Conservation (phyloP, 768 basidiomycete genomes). For the Mycena maculata region DNA sequence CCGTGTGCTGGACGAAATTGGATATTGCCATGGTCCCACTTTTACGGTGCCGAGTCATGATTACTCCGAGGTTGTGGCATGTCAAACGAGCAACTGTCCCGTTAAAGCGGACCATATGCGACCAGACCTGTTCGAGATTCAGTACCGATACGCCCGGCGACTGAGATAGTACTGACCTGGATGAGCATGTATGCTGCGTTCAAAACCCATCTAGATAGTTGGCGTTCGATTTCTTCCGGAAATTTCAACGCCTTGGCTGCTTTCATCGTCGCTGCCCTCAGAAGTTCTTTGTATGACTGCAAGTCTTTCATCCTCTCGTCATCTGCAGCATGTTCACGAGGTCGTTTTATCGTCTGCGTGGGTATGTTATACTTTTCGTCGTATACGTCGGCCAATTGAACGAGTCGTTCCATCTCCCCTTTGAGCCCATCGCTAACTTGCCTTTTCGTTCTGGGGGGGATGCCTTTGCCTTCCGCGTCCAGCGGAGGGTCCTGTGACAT, state of each 20-base stretch:
- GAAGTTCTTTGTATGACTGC: not conserved
- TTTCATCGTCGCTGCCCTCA: not conserved
- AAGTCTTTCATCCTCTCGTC: not conserved
- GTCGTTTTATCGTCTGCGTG: not conserved
- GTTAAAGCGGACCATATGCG: constrained; percentile 21
- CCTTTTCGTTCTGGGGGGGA: too few species aligned
- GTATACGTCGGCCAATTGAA: not conserved
- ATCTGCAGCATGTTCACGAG: not conserved
- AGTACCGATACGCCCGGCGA: not conserved
- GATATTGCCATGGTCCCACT: not conserved
- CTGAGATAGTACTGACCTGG: constrained; percentile 1
- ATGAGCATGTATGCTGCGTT: constrained; percentile 17
- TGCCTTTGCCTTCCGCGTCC: not conserved
- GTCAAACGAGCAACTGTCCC: constrained; percentile 18
- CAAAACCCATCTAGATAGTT: not conserved
- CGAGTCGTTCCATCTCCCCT: not conserved
- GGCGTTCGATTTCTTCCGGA: not conserved
- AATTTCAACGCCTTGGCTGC: constrained; percentile 1
- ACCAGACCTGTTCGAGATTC: constrained; percentile 9
- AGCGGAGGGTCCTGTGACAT: not conserved
- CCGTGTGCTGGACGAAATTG: constrained; percentile 11
- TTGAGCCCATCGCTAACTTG: too few species aligned
- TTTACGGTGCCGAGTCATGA: constrained; percentile 8
- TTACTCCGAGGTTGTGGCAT: constrained; percentile 20
- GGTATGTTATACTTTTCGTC: constrained; percentile 3